Percentiles rank a stretch among this genome's conserved stretches.
These are phyloP conservation scores for Tuber brumale DNA, from an alignment of 495 filamentous ascomycete genomes.

Conservation along the genomic window DNA sequence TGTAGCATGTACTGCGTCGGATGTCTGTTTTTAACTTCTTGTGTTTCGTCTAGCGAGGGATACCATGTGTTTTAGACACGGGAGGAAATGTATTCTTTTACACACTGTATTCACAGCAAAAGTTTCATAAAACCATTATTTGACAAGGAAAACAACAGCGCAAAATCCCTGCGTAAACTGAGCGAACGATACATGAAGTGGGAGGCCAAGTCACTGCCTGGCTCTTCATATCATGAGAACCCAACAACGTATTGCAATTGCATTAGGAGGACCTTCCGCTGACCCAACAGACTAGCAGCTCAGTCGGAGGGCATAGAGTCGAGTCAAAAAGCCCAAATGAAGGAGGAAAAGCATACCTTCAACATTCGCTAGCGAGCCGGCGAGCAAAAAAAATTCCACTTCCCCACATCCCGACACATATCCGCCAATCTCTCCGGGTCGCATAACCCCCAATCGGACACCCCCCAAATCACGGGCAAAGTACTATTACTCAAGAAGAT, in stretches of 20 bases:
- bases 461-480: conserved; percentile 59
- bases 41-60: background rate
- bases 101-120: background rate
- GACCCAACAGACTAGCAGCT: conserved; percentile 3
- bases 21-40: background rate
- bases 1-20: background rate
- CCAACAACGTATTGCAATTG: conserved; percentile 53
- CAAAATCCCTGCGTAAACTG: background rate
- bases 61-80: background rate
- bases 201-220: background rate
- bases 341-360: conserved; percentile 38
- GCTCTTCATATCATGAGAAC: background rate
- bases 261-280: conserved; percentile 48
- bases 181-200: background rate
- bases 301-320: background rate
- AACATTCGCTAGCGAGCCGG: conserved; percentile 57
- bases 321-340: background rate
- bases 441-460: conserved; percentile 58
- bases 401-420: conserved; percentile 50
- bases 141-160: background rate
- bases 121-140: background rate
- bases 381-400: conserved; percentile 64
- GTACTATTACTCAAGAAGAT: conserved; percentile 59
- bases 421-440: conserved; percentile 52
- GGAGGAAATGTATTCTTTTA: background rate